phyloP scores from a whole-genome alignment of 2,329 filamentous ascomycete species.

The Byssothecium circinans region DNA sequence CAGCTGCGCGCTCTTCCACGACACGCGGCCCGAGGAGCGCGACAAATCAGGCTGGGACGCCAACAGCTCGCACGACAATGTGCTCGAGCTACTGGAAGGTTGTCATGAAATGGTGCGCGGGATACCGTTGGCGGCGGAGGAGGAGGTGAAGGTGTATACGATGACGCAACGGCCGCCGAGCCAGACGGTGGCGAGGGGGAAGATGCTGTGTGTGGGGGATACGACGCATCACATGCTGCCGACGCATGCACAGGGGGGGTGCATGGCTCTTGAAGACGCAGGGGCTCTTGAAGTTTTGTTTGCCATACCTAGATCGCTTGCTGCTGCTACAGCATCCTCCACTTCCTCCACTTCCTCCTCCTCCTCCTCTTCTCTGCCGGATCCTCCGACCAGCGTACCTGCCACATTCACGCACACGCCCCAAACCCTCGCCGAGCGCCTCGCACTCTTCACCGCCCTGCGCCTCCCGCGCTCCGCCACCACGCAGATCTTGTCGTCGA shows the following conservation, averaged over 20 bases:
- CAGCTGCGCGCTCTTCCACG: slow-evolving; percentile 20
- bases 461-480: slow-evolving; percentile 15
- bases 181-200: slow-evolving; percentile 1
- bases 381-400: too few species aligned
- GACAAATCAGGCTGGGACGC: slow-evolving; percentile 12
- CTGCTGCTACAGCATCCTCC: neutral
- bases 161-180: slow-evolving; percentile 15
- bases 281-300: slow-evolving; percentile 15
- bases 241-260: slow-evolving; percentile 17
- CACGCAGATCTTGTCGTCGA: slow-evolving; percentile 14
- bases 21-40: slow-evolving; percentile 11
- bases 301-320: neutral
- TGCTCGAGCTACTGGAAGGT: slow-evolving; percentile 9
- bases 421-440: slow-evolving; percentile 1
- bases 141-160: slow-evolving; percentile 16
- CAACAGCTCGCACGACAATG: slow-evolving; percentile 8
- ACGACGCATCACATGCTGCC: slow-evolving; percentile 18
- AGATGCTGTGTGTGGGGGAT: slow-evolving; percentile 14
- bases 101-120: slow-evolving; percentile 3
- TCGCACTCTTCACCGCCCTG: slow-evolving; percentile 9
- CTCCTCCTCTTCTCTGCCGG: too few species aligned
- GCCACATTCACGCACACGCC: neutral
- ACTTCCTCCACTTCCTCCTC: too few species aligned
- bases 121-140: slow-evolving; percentile 6
- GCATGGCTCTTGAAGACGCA: slow-evolving; percentile 16